Conservation (phyloP, 768 basidiomycete genomes). For the Tulasnella sp. region DNA sequence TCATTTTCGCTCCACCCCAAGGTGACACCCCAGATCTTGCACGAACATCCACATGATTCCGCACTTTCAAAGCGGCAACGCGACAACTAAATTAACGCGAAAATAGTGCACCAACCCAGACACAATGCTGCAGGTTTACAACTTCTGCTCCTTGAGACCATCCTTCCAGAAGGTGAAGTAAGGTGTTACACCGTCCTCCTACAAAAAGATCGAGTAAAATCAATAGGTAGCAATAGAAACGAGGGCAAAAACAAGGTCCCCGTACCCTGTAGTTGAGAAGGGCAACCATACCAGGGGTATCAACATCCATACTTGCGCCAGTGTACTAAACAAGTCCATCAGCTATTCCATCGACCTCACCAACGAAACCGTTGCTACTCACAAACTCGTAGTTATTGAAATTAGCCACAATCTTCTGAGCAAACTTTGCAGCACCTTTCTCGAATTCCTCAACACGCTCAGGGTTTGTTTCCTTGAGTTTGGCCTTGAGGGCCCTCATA, state of each 20-base stretch:
- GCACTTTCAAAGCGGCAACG: neutral
- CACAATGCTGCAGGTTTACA: conserved; percentile 47
- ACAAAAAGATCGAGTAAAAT: conserved; percentile 28
- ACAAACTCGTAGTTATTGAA: conserved; percentile 97
- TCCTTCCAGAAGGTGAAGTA: conserved; percentile 97
- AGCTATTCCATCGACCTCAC: neutral
- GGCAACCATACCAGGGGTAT: conserved; percentile 78
- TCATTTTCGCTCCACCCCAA: neutral
- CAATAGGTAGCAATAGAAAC: too few species aligned
- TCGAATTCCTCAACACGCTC: conserved; percentile 77
- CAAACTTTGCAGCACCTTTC: conserved; percentile 71
- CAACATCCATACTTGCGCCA: conserved; percentile 70
- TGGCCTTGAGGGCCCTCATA: conserved; percentile 86
- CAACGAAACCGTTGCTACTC: conserved; percentile 41
- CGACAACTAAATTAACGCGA: neutral
- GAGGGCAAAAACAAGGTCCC: conserved; percentile 15
- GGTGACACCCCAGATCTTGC: neutral
- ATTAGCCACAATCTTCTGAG: conserved; percentile 85
- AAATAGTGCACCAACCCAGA: neutral
- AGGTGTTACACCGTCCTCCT: conserved; percentile 82
- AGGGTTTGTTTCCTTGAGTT: conserved; percentile 59
- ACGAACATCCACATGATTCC: neutral
- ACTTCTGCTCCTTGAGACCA: conserved; percentile 81
- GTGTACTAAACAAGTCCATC: conserved; percentile 34
- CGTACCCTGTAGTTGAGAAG: conserved; percentile 90